Evolutionary conservation across 2,329 filamentous ascomycete genomes (phyloP).

Genomic region (Pezicula carpinea): DNA sequence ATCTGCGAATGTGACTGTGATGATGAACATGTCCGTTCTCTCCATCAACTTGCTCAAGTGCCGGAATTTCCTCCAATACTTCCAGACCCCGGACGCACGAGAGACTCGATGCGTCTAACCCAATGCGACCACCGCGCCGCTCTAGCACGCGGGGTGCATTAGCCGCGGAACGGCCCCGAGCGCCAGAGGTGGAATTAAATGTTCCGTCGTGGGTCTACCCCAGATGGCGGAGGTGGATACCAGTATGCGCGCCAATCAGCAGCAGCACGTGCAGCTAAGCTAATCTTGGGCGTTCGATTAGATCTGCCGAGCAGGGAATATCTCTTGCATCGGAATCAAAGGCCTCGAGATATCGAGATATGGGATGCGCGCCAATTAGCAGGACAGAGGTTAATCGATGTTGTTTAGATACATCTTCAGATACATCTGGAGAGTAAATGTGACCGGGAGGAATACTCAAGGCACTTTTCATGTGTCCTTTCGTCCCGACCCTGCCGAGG

Average conservation of each 20-base stretch:
- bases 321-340: not conserved
- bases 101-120: no score
- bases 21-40: slow-evolving; percentile 8
- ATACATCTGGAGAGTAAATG: slow-evolving; percentile 6
- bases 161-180: slow-evolving; percentile 6
- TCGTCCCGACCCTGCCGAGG: no score
- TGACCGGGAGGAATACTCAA: no score
- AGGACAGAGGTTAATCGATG: not conserved
- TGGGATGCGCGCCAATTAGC: slow-evolving; percentile 6
- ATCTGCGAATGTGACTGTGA: no score
- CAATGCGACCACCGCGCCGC: not conserved
- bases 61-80: slow-evolving; percentile 15
- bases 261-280: not conserved
- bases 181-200: slow-evolving; percentile 10
- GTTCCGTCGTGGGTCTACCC: slow-evolving; percentile 4
- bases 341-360: not conserved
- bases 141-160: slow-evolving; percentile 1
- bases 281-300: not conserved
- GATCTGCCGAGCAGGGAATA: not conserved
- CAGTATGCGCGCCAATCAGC: slow-evolving; percentile 2
- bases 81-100: slow-evolving; percentile 7
- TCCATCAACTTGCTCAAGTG: slow-evolving; percentile 2
- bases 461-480: no score
- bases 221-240: slow-evolving; percentile 2
- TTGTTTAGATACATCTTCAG: no score